A percentile compares a stretch with the other conserved stretches of the same genome.
Evolutionary conservation across 2,329 filamentous ascomycete genomes (phyloP).

Genomic region (Colletotrichum gigasporum): DNA sequence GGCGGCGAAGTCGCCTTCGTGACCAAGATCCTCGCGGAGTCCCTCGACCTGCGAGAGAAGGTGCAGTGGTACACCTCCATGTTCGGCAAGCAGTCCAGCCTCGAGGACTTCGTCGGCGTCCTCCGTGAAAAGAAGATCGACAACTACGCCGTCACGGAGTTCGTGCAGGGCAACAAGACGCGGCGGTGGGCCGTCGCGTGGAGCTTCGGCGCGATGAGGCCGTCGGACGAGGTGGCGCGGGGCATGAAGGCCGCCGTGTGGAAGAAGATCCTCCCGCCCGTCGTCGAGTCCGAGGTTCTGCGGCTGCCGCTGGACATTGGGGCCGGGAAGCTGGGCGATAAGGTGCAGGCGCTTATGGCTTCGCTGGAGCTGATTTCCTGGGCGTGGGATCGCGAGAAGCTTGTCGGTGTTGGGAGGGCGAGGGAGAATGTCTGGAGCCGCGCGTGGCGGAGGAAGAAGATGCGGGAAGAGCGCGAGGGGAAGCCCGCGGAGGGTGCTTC

Average conservation of each 20-base stretch:
- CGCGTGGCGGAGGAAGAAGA: constrained; percentile 72
- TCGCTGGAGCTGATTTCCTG: constrained; percentile 69
- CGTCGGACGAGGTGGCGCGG: constrained; percentile 57
- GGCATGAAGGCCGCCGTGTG: constrained; percentile 50
- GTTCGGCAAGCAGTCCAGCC: constrained; percentile 82
- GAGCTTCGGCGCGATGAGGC: constrained; percentile 79
- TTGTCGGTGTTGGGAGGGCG: constrained; percentile 70
- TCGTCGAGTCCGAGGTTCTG: constrained; percentile 50
- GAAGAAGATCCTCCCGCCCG: constrained; percentile 54
- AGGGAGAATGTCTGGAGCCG: constrained; percentile 82
- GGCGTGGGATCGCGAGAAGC: constrained; percentile 65
- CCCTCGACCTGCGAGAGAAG: constrained; percentile 63
- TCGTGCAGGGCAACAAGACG: constrained; percentile 82
- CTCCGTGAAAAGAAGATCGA: constrained; percentile 65
- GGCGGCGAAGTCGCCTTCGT: constrained; percentile 85
- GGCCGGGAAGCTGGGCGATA: constrained; percentile 46
- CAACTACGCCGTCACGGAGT: constrained; percentile 86
- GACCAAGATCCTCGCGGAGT: constrained; percentile 75
- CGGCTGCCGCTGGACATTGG: constrained; percentile 57
- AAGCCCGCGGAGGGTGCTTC: constrained; percentile 34
- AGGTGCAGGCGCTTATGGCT: constrained; percentile 56
- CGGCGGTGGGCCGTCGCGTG: constrained; percentile 89
- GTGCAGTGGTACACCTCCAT: constrained; percentile 93
- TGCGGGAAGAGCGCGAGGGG: constrained; percentile 35
- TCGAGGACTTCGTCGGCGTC: constrained; percentile 69